Base-by-base conservation (phyloP, 2,329 filamentous ascomycete species). In the Byssochlamys sp. region DNA sequence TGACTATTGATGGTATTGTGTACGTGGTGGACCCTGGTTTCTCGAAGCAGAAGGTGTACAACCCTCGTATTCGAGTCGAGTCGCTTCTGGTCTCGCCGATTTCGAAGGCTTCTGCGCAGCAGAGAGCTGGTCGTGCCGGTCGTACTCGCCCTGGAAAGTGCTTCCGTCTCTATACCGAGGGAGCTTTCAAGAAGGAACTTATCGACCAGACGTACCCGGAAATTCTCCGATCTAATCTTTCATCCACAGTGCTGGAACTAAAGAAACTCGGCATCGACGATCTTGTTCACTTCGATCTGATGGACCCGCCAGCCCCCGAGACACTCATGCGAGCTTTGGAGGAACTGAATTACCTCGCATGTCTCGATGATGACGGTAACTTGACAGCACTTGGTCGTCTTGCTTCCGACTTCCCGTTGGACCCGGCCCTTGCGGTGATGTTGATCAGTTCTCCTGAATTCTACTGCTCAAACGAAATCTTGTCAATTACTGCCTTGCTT, bases 21-120 rank as follows among this genome's bases (percentile, higher is more conserved):
- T 99, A 96, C 69, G 94, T 99, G 33, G 92, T 99, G n/a, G 94
- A 99, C 69, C 92, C 94, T 1, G 94, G 94, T 35, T 99, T 99
- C 79, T 96, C 91, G 78, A 99, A 99, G 78, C 94, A 99, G 70
- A 99, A 97, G 76, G 94, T 97, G 61, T 99, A 97, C 80, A 97
- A 99, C 74, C 92, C 94, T 25, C 86, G 94, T 60, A 95, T 96
- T 66, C 86, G 94, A 73, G 91, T 99, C 62, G 94, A 99, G 76
- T 97, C 94, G 0, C 82, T 99, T 6, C 81, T 99, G n/a, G 92
- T 99, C 4, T 96, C 94, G 2, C 91, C 94, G 25, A 97, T 99
- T 65, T 97, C 91, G 59, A 97, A 96, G 74, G 94, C 94, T 26
- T 97, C 94, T 1, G 94, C 95, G 9, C 90, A 96, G 72, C 94